These are phyloP conservation scores for Copromyces sp. DNA, from an alignment of 495 filamentous ascomycete genomes.

Conservation along the genomic window DNA sequence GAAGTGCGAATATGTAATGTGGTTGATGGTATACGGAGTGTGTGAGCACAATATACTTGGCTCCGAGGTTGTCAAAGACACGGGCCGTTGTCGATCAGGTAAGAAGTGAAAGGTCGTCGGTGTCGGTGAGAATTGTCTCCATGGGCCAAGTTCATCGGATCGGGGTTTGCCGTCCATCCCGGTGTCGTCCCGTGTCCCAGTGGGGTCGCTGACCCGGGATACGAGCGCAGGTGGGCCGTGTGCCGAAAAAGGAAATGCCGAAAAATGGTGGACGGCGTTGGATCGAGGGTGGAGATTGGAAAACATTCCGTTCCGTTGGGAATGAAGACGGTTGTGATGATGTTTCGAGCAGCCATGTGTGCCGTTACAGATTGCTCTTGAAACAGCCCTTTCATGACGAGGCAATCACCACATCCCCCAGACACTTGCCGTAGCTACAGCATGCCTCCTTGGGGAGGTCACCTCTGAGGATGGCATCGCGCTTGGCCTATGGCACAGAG, in stretches of 20 bases:
- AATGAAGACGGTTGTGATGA: neutral
- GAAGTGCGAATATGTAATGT: neutral
- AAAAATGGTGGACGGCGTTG: neutral
- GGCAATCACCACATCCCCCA: conserved; percentile 35
- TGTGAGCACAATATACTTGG: neutral
- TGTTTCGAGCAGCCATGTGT: neutral
- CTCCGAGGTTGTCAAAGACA: neutral
- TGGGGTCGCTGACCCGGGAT: neutral
- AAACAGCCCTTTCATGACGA: conserved; percentile 12
- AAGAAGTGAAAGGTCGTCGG: neutral
- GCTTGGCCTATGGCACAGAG: conserved; percentile 24
- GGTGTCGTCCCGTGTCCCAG: neutral
- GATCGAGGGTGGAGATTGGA: neutral
- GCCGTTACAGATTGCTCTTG: neutral
- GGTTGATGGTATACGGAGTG: neutral
- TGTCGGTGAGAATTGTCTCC: neutral
- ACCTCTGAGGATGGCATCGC: conserved; percentile 38
- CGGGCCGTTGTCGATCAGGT: neutral
- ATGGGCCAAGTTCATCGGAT: neutral
- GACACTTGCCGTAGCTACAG: conserved; percentile 40
- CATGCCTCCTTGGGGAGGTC: conserved; percentile 35
- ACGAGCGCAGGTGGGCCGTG: neutral
- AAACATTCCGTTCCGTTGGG: neutral
- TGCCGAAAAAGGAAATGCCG: neutral
- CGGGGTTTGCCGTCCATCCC: neutral